Percentiles rank a stretch among this genome's conserved stretches.
phyloP scores from a whole-genome alignment of 2,329 filamentous ascomycete genomes.

The Fusarium domesticum region DNA sequence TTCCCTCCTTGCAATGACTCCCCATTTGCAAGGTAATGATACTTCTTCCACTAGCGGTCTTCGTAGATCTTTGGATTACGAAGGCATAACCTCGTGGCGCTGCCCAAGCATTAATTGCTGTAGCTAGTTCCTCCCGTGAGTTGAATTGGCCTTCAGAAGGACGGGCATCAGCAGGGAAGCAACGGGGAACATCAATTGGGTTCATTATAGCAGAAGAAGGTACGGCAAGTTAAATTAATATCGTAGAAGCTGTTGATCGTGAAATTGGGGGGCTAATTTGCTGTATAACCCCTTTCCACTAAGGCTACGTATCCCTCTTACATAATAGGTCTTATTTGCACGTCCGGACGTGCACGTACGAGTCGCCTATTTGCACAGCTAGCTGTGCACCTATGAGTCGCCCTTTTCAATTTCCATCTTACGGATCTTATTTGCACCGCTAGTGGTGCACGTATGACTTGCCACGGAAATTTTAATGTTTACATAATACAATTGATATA shows the following conservation, averaged over 20 bases:
- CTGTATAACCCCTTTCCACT: too few relatives aligned
- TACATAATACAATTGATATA: too few relatives aligned
- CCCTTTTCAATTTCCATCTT: too few relatives aligned
- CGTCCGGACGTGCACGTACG: too few relatives aligned
- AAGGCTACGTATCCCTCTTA: background rate
- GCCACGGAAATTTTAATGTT: too few relatives aligned
- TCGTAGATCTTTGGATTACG: too few relatives aligned
- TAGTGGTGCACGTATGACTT: too few relatives aligned
- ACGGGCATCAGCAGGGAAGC: background rate
- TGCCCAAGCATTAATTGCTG: background rate
- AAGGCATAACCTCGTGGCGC: background rate
- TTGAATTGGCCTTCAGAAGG: background rate
- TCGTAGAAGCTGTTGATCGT: background rate
- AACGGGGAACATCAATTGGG: background rate
- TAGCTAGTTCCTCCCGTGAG: slow-evolving; percentile 1
- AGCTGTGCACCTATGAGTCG: background rate
- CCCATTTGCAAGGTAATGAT: too few relatives aligned
- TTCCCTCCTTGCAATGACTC: background rate
- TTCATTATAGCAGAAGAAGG: slow-evolving; percentile 1
- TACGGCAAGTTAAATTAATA: background rate
- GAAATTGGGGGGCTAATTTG: background rate
- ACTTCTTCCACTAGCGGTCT: too few relatives aligned
- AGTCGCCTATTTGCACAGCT: background rate
- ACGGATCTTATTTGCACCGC: too few relatives aligned
- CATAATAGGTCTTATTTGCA: background rate